These are phyloP conservation scores for Turritis glabra DNA, from an alignment of 345 rosid genomes.

Conservation along the genomic window DNA sequence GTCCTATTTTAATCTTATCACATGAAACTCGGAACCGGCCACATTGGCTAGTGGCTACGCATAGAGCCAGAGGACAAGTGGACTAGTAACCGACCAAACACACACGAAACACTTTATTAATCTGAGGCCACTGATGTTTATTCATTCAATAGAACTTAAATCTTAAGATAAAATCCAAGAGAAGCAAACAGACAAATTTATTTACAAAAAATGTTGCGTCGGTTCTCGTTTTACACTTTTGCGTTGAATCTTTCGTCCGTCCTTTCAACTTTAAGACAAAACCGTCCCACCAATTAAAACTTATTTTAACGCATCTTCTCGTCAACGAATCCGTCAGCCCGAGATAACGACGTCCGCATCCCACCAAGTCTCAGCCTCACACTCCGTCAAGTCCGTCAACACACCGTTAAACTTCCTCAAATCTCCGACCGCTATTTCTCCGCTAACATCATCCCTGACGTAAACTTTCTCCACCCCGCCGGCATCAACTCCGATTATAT, in stretches of 20 bases:
- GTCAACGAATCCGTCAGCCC: slow-evolving; percentile 21
- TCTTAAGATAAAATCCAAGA: background rate
- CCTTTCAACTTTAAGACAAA: slow-evolving; percentile 9
- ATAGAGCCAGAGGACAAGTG: background rate
- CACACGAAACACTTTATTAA: background rate
- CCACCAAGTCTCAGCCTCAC: slow-evolving; percentile 62
- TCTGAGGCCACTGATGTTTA: background rate
- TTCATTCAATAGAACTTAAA: background rate
- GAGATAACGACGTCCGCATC: slow-evolving; percentile 63
- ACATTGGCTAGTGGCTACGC: background rate
- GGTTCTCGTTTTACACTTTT: background rate
- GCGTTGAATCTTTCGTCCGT: slow-evolving; percentile 13
- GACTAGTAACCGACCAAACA: slow-evolving; percentile 12
- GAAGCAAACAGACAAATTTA: slow-evolving; percentile 16
- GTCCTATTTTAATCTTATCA: background rate
- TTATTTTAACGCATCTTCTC: background rate
- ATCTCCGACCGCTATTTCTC: slow-evolving; percentile 64
- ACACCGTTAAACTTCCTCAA: slow-evolving; percentile 57
- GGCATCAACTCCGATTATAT: slow-evolving; percentile 40
- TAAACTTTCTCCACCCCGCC: slow-evolving; percentile 51
- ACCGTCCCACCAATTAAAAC: slow-evolving; percentile 16
- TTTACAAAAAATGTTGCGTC: slow-evolving; percentile 3
- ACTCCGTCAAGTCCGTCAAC: slow-evolving; percentile 50
- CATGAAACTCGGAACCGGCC: background rate
- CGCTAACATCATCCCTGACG: slow-evolving; percentile 53